A percentile compares a stretch with the other conserved stretches of the same genome.
These are phyloP conservation scores for Xylaria sp. DNA, from an alignment of 2,329 filamentous ascomycete species.

Conservation along the genomic window DNA sequence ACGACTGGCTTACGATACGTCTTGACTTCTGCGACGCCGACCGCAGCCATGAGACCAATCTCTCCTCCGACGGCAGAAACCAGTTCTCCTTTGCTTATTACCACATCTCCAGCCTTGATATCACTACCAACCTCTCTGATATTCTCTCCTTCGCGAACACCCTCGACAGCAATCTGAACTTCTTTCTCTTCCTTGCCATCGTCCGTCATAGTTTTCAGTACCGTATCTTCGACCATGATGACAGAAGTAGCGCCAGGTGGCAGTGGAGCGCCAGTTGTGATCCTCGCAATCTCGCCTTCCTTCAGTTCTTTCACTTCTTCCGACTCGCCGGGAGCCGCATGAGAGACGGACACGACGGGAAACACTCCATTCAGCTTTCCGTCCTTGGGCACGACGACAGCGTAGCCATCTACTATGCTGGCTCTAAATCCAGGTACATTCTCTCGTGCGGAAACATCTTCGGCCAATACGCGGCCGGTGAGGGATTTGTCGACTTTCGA, in stretches of 20 bases:
- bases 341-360: slow-evolving; percentile 86
- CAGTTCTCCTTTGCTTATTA: slow-evolving; percentile 82
- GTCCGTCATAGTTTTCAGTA: slow-evolving; percentile 77
- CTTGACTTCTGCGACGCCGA: slow-evolving; percentile 76
- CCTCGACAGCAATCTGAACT: slow-evolving; percentile 84
- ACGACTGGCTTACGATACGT: slow-evolving; percentile 82
- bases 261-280: slow-evolving; percentile 93
- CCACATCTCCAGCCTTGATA: slow-evolving; percentile 73
- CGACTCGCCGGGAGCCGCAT: slow-evolving; percentile 75
- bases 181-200: slow-evolving; percentile 87
- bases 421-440: slow-evolving; percentile 92
- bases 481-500: slow-evolving; percentile 72
- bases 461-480: slow-evolving; percentile 82
- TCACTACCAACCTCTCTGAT: slow-evolving; percentile 93
- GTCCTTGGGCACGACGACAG: slow-evolving; percentile 74
- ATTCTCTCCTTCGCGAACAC: slow-evolving; percentile 83
- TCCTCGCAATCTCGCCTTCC: slow-evolving; percentile 82
- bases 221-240: slow-evolving; percentile 96
- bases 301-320: slow-evolving; percentile 67
- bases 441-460: slow-evolving; percentile 82
- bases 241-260: slow-evolving; percentile 90
- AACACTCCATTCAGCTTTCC: slow-evolving; percentile 80
- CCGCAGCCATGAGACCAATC: slow-evolving; percentile 87
- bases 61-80: slow-evolving; percentile 90
- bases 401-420: slow-evolving; percentile 97